Evolutionary conservation across 768 basidiomycete species (phyloP).

Genomic region (Boletus subcaerulescens): DNA sequence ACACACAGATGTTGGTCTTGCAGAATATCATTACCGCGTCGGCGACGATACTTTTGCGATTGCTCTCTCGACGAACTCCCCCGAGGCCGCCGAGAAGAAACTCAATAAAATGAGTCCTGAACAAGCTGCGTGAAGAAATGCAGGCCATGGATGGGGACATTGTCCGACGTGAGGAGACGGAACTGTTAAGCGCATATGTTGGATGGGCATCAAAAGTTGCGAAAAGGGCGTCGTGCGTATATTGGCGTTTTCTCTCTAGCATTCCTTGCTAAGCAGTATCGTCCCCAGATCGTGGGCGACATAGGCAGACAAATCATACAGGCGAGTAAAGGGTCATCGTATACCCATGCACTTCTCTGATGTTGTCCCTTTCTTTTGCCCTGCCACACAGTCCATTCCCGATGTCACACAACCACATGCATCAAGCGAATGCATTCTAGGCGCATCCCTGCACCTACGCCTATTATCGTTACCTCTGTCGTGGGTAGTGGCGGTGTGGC

Average conservation of each 20-base stretch:
- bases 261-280: not conserved
- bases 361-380: not conserved
- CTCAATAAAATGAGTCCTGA: slow-evolving; percentile 87
- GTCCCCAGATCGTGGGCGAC: slow-evolving; percentile 44
- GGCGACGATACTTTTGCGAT: slow-evolving; percentile 64
- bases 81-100: slow-evolving; percentile 87
- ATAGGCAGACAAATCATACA: slow-evolving; percentile 48
- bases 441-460: slow-evolving; percentile 7
- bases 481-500: not conserved
- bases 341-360: not conserved
- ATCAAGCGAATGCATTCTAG: slow-evolving; percentile 4
- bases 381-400: slow-evolving; percentile 60
- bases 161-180: slow-evolving; percentile 75
- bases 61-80: slow-evolving; percentile 75
- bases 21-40: slow-evolving; percentile 80
- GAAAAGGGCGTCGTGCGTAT: slow-evolving; percentile 67
- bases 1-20: not conserved
- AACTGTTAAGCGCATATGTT: slow-evolving; percentile 71
- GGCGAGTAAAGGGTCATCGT: slow-evolving; percentile 17
- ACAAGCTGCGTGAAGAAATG: slow-evolving; percentile 71
- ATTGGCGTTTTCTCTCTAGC: not conserved
- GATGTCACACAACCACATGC: slow-evolving; percentile 64
- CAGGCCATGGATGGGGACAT: slow-evolving; percentile 77
- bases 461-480: not conserved
- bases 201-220: slow-evolving; percentile 76